Evolutionary conservation across 2,329 filamentous ascomycete genomes (phyloP).

Genomic region (Monosporascus sp.): DNA sequence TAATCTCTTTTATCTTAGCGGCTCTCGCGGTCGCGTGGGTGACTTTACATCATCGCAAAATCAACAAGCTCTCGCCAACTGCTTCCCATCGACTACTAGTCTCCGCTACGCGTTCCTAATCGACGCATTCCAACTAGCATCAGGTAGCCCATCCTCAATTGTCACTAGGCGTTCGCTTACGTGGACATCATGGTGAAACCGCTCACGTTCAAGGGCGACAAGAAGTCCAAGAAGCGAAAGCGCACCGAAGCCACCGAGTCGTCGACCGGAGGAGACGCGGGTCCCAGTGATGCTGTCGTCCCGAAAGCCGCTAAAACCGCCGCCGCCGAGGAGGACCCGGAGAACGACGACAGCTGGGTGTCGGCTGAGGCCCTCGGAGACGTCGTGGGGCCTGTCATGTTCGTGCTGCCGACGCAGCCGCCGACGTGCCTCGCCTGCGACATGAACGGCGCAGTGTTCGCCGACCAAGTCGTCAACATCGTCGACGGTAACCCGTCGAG

Average conservation of each 20-base stretch:
- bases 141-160: no score
- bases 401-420: conserved; percentile 72
- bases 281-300: conserved; percentile 21
- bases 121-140: no score
- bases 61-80: no score
- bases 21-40: no score
- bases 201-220: conserved; percentile 94
- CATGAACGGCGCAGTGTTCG: conserved; percentile 79
- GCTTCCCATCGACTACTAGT: no score
- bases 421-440: conserved; percentile 79
- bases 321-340: conserved; percentile 30
- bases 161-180: background rate
- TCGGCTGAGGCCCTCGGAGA: conserved; percentile 71
- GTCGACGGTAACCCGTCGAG: conserved; percentile 76
- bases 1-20: no score
- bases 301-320: conserved; percentile 14
- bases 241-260: conserved; percentile 46
- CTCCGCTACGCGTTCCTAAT: no score
- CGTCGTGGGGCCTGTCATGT: conserved; percentile 73
- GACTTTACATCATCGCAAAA: no score
- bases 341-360: conserved; percentile 85
- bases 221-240: conserved; percentile 90
- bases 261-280: conserved; percentile 29
- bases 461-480: conserved; percentile 78
- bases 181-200: conserved; percentile 70